Conservation (phyloP, 768 basidiomycete genomes). For the Trametes coccinea region DNA sequence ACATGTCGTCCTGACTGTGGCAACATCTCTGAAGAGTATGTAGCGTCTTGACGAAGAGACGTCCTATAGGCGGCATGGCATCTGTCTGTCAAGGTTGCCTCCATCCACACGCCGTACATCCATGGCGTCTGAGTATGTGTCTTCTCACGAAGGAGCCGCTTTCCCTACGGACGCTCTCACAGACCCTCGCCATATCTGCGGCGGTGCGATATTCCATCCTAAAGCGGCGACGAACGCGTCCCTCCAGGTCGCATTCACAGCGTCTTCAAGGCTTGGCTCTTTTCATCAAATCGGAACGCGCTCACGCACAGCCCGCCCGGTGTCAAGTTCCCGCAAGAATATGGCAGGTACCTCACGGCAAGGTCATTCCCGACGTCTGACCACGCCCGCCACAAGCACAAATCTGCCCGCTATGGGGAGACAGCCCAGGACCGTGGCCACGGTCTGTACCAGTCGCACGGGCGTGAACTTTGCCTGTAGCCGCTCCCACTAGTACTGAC, state of each 20-base stretch:
- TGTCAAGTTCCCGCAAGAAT: not conserved
- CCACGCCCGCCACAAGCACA: not conserved
- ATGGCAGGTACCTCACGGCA: constrained; percentile 7
- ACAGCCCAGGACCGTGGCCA: constrained; percentile 2
- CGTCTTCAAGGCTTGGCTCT: not conserved
- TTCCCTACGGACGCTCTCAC: constrained; percentile 6
- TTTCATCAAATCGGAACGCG: constrained; percentile 2
- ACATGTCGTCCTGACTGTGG: too few relatives aligned
- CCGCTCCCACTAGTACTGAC: constrained; percentile 13
- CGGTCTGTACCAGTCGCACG: constrained; percentile 14
- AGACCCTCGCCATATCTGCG: not conserved
- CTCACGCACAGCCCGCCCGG: constrained; percentile 13
- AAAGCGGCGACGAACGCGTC: not conserved
- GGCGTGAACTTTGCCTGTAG: constrained; percentile 4
- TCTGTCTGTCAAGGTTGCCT: too few relatives aligned
- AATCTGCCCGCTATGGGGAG: constrained; percentile 14
- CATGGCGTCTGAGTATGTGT: not conserved
- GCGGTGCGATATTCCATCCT: constrained; percentile 13
- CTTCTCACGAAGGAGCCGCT: constrained; percentile 6
- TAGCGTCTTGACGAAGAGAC: too few relatives aligned
- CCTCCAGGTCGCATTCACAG: not conserved
- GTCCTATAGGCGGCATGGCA: too few relatives aligned
- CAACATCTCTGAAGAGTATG: too few relatives aligned
- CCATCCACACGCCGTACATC: too few relatives aligned
- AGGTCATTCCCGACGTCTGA: constrained; percentile 1